These are phyloP conservation scores for Cystobasidium sp. DNA, from an alignment of 1,284 basidiomycete species.

Conservation along the genomic window DNA sequence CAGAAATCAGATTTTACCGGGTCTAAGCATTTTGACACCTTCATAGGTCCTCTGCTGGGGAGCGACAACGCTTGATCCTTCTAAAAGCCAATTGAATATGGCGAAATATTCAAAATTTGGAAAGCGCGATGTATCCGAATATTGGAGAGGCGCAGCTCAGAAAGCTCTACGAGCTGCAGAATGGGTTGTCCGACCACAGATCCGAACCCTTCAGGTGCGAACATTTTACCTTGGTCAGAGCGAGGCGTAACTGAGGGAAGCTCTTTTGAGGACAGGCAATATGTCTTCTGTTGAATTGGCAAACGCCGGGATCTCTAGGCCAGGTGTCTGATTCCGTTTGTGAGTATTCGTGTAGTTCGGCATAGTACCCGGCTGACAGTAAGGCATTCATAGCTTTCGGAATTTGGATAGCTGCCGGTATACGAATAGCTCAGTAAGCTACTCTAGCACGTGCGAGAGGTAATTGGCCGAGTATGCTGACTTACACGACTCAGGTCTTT, in stretches of 20 bases:
- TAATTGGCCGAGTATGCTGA: not conserved
- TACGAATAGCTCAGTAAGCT: conserved; percentile 18
- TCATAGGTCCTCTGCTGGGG: conserved; percentile 14
- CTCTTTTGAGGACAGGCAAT: not conserved
- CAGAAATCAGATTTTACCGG: not conserved
- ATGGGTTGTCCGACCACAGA: conserved; percentile 19
- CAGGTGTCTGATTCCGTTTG: conserved; percentile 18
- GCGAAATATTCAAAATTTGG: conserved; percentile 15
- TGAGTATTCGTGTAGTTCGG: not conserved
- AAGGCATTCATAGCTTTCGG: conserved; percentile 4
- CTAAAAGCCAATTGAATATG: conserved; percentile 6
- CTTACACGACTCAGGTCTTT: not conserved
- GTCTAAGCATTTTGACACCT: not conserved
- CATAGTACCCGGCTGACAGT: not conserved
- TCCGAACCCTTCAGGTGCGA: conserved; percentile 7
- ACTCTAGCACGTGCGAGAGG: not conserved
- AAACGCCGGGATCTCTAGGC: conserved; percentile 5
- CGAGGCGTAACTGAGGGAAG: not conserved
- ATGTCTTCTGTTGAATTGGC: conserved; percentile 19
- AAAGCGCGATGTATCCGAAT: conserved; percentile 2
- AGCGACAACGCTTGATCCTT: conserved; percentile 4
- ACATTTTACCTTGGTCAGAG: not conserved
- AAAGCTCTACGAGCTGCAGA: conserved; percentile 15
- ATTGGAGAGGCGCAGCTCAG: conserved; percentile 10
- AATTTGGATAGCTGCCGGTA: conserved; percentile 20